Evolutionary conservation across 352 stramenopile genomes (phyloP).

Genomic region (Globisporangium spiculum): DNA sequence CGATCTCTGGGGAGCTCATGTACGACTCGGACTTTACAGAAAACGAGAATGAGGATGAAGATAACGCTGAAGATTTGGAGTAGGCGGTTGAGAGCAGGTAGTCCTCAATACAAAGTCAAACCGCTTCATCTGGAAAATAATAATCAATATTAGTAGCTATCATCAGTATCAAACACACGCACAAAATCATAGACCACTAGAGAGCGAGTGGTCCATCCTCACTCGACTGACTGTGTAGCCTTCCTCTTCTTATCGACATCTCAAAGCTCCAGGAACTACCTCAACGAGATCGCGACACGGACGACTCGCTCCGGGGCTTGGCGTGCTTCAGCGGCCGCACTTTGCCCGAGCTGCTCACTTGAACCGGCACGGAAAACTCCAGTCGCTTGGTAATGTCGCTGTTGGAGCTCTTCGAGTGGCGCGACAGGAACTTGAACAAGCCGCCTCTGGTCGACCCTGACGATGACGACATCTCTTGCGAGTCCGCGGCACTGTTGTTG

Average conservation of each 20-base stretch:
- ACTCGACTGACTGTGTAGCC: background rate
- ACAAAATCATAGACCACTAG: background rate
- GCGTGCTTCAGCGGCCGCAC: conserved; percentile 14
- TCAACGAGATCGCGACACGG: background rate
- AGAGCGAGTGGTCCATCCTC: background rate
- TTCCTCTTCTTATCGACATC: background rate
- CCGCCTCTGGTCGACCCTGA: conserved; percentile 11
- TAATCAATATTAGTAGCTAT: background rate
- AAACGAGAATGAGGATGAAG: conserved; percentile 7
- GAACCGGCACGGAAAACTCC: conserved; percentile 57
- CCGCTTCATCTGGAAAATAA: background rate
- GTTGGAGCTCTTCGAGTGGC: conserved; percentile 20
- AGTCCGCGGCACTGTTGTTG: background rate
- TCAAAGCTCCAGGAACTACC: background rate
- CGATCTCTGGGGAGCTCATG: conserved; percentile 3
- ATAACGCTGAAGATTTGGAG: background rate
- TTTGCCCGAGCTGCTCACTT: conserved; percentile 30
- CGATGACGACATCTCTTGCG: background rate
- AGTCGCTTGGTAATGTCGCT: conserved; percentile 33
- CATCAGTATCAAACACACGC: background rate
- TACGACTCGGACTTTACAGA: conserved; percentile 31
- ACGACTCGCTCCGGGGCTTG: background rate
- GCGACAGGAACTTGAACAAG: conserved; percentile 38
- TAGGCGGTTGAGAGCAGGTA: background rate
- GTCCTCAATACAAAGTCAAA: background rate